Conservation (phyloP, 345 rosid genomes). For the Erodium maritimum region DNA sequence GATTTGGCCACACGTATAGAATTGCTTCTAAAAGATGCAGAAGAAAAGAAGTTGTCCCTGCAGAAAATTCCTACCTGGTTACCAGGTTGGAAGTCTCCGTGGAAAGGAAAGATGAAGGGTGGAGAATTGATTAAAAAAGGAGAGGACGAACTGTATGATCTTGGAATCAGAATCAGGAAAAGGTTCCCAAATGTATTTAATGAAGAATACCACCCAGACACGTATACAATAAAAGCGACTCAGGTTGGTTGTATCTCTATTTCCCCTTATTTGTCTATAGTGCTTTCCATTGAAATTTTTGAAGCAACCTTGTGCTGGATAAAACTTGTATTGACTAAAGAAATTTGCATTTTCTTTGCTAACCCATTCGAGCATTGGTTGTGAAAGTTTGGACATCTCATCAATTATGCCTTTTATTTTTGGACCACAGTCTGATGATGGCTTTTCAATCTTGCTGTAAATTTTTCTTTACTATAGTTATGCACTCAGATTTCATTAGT, state of each 20-base stretch:
- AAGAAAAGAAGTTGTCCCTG: conserved; percentile 27
- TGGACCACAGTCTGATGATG: too few species aligned
- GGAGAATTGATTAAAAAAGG: conserved; percentile 70
- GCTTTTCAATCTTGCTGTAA: too few species aligned
- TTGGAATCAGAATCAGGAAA: conserved; percentile 65
- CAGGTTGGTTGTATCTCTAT: conserved; percentile 37
- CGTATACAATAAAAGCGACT: conserved; percentile 62
- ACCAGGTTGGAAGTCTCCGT: conserved; percentile 63
- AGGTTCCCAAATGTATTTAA: conserved; percentile 59
- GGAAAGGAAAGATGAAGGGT: conserved; percentile 73
- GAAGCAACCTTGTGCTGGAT: neutral
- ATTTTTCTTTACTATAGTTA: too few species aligned
- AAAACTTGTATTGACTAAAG: too few species aligned
- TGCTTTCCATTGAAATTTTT: too few species aligned
- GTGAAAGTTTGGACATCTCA: too few species aligned
- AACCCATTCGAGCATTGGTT: too few species aligned
- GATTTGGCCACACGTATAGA: conserved; percentile 47
- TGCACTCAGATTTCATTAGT: neutral
- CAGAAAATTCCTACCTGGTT: conserved; percentile 64
- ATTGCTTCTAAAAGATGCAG: conserved; percentile 45
- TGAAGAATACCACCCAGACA: conserved; percentile 81
- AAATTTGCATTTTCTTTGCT: too few species aligned
- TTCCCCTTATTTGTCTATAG: neutral
- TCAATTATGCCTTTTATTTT: too few species aligned
- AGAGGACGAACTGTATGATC: conserved; percentile 67